phyloP scores from a whole-genome alignment of 495 filamentous ascomycete genomes.

The Hypoxylon crocopeplum region DNA sequence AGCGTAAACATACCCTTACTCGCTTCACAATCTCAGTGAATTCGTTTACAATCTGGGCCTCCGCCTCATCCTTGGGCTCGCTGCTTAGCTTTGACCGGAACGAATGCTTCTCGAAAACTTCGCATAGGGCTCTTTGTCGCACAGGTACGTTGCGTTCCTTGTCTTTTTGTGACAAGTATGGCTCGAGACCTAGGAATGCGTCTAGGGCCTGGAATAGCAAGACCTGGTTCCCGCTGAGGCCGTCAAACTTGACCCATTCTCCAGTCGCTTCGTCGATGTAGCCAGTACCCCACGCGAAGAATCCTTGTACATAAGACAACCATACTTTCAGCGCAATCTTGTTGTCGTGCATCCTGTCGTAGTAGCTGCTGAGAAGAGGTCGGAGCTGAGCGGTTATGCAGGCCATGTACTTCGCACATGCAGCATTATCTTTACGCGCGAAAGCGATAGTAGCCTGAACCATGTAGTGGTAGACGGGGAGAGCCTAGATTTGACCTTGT shows the following conservation, averaged over 20 bases:
- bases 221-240: constrained; percentile 52
- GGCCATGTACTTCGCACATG: constrained; percentile 32
- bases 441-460: constrained; percentile 35
- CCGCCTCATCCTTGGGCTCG: constrained; percentile 23
- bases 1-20: constrained; percentile 41
- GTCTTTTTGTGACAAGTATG: constrained; percentile 43
- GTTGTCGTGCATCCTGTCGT: constrained; percentile 33
- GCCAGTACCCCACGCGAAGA: constrained; percentile 51
- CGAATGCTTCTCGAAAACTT: constrained; percentile 31
- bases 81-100: constrained; percentile 27
- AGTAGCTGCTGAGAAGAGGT: constrained; percentile 41
- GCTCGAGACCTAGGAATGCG: constrained; percentile 50
- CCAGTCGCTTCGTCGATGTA: constrained; percentile 30
- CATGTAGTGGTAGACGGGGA: constrained; percentile 48
- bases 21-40: constrained; percentile 45
- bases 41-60: constrained; percentile 39
- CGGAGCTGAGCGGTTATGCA: constrained; percentile 36
- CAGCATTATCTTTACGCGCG: constrained; percentile 27
- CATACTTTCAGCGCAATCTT: constrained; percentile 43
- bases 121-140: constrained; percentile 42
- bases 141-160: constrained; percentile 39
- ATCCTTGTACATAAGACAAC: constrained; percentile 51
- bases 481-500: constrained; percentile 13
- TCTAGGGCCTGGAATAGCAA: constrained; percentile 53
- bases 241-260: constrained; percentile 50